Base-by-base conservation (phyloP, 345 rosid genomes). In the Atalantia buxifolia region DNA sequence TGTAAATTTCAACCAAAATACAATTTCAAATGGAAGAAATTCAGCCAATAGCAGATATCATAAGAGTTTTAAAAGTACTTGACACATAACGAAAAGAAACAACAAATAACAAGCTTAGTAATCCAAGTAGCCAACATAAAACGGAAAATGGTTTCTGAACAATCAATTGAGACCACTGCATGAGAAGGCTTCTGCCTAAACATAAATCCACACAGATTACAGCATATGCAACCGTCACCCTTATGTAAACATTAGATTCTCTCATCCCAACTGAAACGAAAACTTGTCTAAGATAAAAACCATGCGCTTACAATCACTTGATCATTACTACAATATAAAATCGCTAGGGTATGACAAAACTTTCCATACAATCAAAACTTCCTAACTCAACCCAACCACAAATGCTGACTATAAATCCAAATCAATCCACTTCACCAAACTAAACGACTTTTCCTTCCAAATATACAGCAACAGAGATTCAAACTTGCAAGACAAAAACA, bases 41-140 rank as follows among this genome's bases (percentile, higher is more conserved):
- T 66, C 35, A 61, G 57, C 63, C 64, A 38, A 69, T 7, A 77
- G 78, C 30, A 24, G 5, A 28, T 27, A 25, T 10, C 13, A 64
- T 3, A 42, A 79, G 59, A 27, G 30, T 13, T 12, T 7, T 69
- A 40, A 4, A 72, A 3, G 40, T 38, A 80, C 66, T 31, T 16
- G 24, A 50, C 57, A 60, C 56, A 60, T 22, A 53, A 77, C 53
- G n/a, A 71, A 24, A 40, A 56, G 14, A 8, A 12, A 63, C 62
- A 33, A 57, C 24, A 30, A 25, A 36, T 6, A 61, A 73, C 18
- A 35, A 24, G 50, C 63, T 35, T 35, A 30, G 66, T 62, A 77
- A 81, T 60, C 74, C 36, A 76, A 71, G 68, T 28, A 12, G 9
- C 72, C 57, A 76, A 35, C 80, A 50, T 73, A 36, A 27, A 78